Base-by-base conservation (phyloP, 805 yeast genomes). In the Peterozyma xylosa region DNA sequence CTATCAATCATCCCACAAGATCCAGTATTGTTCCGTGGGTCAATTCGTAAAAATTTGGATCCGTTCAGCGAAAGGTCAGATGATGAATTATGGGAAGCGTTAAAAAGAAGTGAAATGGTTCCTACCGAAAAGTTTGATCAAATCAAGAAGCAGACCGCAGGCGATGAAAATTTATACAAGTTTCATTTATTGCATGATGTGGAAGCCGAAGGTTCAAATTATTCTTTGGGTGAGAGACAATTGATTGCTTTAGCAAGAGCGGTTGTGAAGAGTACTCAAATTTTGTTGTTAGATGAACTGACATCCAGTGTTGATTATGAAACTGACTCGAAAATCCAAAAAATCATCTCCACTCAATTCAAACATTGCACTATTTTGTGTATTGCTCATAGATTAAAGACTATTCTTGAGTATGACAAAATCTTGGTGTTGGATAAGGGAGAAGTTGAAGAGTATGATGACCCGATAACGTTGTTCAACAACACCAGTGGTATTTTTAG, bases 1-100 rank as follows among this genome's bases (percentile, higher is more conserved):
- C 68, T 87, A 29, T 74, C 89, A 2, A 86, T 87, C 49, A 87
- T 87, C 57, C 96, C 96, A 3, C 96, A 88, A 60, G 96, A 87
- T 53, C 95, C 96, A 1, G 88, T 85, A 0, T 63, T 87, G 45
- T 87, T 88, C 68, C 77, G 80, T 50, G 96, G 96, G n/a, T 74
- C 89, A 0, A 74, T 87, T 37, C 67, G 95, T 55, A 71, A 73
- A 46, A 87, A 86, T 54, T 63, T 86, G 56, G 96, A 86, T 61
- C 96, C 96, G 15, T 86, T 86, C 56, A 66, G 69, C 13, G 59
- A 67, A 41, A 60, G 67, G 42, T 51, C 68, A 14, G 95, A 87
- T 56, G 72, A 63, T 5, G 67, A 70, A 39, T 68, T 87, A 35
- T 80, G 86, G 85, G 80, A 78, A 50, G 79, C 91, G 0, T 64